phyloP scores from a whole-genome alignment of 2,329 filamentous ascomycete species.

The Cadophora malorum region DNA sequence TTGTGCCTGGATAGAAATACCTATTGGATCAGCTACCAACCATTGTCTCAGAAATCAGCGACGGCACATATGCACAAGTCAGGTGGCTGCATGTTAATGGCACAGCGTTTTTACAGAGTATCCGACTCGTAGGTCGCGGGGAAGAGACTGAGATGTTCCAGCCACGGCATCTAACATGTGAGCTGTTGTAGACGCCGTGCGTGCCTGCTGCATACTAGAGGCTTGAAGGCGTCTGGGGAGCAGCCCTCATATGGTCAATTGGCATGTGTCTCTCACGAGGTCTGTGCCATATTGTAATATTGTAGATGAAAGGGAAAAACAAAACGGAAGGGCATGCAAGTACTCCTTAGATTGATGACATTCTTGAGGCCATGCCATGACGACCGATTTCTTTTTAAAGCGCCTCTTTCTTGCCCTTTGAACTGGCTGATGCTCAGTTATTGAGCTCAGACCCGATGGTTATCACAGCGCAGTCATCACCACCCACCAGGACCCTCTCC shows the following conservation, averaged over 20 bases:
- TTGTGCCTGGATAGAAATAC: neutral
- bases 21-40: constrained; percentile 8
- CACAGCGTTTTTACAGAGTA: constrained; percentile 5
- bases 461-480: constrained; percentile 20
- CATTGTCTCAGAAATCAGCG: constrained; percentile 7
- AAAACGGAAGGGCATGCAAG: neutral
- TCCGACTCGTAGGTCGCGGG: constrained; percentile 2
- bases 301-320: neutral
- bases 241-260: neutral
- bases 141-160: constrained; percentile 3
- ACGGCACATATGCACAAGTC: neutral
- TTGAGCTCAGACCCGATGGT: constrained; percentile 24
- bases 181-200: constrained; percentile 6
- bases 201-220: neutral
- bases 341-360: constrained; percentile 7
- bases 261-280: neutral
- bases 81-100: constrained; percentile 1
- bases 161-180: neutral
- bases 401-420: neutral
- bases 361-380: neutral
- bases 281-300: neutral
- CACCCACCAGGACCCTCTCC: constrained; percentile 2
- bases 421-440: neutral
- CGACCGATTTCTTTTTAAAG: neutral
- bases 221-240: neutral